phyloP scores from a whole-genome alignment of 345 rosid species.

The Geranium rotundifolium region DNA sequence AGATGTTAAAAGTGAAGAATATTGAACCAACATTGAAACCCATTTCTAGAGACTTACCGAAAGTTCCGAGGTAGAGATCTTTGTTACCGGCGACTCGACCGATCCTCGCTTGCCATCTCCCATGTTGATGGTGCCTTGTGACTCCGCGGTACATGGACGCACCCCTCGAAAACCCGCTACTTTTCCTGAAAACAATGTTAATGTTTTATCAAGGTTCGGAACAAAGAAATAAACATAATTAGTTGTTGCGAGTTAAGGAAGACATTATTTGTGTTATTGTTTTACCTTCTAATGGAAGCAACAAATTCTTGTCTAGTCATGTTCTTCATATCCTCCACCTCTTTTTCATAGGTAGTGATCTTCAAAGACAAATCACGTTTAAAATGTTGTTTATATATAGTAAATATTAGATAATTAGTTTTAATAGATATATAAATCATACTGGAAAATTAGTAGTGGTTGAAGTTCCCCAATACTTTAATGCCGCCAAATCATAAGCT shows the following conservation, averaged over 20 bases:
- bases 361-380: slow-evolving; percentile 17
- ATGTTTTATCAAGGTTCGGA: neutral
- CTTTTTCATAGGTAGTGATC: slow-evolving; percentile 92
- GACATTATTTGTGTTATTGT: neutral
- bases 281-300: slow-evolving; percentile 84
- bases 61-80: slow-evolving; percentile 97
- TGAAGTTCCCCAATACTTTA: slow-evolving; percentile 96
- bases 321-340: slow-evolving; percentile 92
- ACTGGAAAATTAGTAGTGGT: slow-evolving; percentile 96
- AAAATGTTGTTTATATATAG: too few relatives aligned
- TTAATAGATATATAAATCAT: slow-evolving; percentile 1
- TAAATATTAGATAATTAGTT: too few relatives aligned
- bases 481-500: slow-evolving; percentile 91
- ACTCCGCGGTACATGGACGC: slow-evolving; percentile 99
- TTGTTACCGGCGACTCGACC: slow-evolving; percentile 99
- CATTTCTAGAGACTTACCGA: slow-evolving; percentile 40
- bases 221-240: too few relatives aligned
- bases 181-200: slow-evolving; percentile 45
- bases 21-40: neutral
- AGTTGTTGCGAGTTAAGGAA: too few relatives aligned
- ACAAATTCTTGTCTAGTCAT: slow-evolving; percentile 99
- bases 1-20: too few relatives aligned
- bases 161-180: slow-evolving; percentile 97
- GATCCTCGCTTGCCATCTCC: slow-evolving; percentile 99
- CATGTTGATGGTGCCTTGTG: slow-evolving; percentile 99